Evolutionary conservation across 1,139 yeast genomes (phyloP).

Genomic region (Scheffersomyces titani): DNA sequence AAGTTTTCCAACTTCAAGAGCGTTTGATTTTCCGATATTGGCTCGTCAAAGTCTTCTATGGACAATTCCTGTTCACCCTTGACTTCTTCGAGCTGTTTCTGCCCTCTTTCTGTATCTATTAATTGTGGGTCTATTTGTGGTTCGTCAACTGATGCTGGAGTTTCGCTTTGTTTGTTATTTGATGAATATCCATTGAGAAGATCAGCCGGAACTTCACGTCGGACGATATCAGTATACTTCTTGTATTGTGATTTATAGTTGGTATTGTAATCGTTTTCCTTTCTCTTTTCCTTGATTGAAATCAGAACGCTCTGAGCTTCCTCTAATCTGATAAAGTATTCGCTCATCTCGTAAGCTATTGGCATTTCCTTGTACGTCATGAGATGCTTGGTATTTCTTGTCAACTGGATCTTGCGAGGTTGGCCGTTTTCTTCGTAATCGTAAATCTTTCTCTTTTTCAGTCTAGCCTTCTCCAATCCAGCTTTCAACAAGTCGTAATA

Average conservation of each 20-base stretch:
- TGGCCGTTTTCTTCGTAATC: constrained; percentile 5
- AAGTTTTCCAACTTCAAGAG: constrained; percentile 6
- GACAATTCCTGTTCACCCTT: neutral
- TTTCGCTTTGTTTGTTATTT: no score
- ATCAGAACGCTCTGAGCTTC: constrained; percentile 40
- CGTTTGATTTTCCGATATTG: neutral
- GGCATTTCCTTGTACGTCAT: constrained; percentile 49
- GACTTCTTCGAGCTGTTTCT: neutral
- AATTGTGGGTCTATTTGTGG: neutral
- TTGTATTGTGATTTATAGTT: constrained; percentile 7
- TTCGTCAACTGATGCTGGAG: neutral
- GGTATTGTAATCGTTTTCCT: constrained; percentile 16
- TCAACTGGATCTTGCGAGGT: constrained; percentile 10
- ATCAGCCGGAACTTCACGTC: neutral
- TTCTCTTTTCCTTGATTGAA: constrained; percentile 16
- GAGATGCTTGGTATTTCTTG: constrained; percentile 12
- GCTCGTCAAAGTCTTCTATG: neutral
- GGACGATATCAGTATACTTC: neutral
- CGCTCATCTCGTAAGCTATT: constrained; percentile 54
- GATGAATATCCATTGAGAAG: neutral
- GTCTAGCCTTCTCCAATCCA: constrained; percentile 24
- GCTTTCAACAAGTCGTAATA: constrained; percentile 44
- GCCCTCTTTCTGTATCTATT: neutral
- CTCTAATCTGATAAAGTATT: constrained; percentile 48
- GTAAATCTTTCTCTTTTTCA: constrained; percentile 2